These are phyloP conservation scores for Vigna mungo DNA, from an alignment of 306 rosid species.

Conservation along the genomic window DNA sequence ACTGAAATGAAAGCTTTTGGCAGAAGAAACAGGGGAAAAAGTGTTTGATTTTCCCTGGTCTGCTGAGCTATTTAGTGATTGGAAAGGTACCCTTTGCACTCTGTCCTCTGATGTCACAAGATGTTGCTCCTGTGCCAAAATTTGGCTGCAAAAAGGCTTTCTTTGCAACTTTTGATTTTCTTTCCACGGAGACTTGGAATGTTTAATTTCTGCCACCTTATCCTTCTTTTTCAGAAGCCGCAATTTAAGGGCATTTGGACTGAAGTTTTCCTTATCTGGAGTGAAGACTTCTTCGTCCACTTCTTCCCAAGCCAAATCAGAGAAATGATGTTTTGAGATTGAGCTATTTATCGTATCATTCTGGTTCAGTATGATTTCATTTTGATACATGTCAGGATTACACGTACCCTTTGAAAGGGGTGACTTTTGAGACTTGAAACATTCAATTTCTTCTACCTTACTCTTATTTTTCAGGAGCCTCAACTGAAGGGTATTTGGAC, in stretches of 20 bases:
- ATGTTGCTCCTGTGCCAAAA: constrained; percentile 47
- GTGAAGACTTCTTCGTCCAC: constrained; percentile 57
- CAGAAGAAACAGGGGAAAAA: constrained; percentile 43
- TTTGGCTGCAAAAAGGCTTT: constrained; percentile 43
- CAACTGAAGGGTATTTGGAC: constrained; percentile 61
- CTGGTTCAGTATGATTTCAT: constrained; percentile 47
- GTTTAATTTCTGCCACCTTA: constrained; percentile 46
- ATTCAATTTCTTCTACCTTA: constrained; percentile 47
- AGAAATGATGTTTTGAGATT: constrained; percentile 15
- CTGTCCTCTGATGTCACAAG: constrained; percentile 40
- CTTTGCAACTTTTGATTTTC: constrained; percentile 50
- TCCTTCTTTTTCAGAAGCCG: constrained; percentile 56
- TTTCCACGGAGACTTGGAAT: constrained; percentile 45
- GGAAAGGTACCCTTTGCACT: constrained; percentile 65
- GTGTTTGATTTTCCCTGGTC: constrained; percentile 48
- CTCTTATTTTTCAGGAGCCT: constrained; percentile 54
- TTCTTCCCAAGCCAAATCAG: constrained; percentile 51
- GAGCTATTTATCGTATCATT: constrained; percentile 19
- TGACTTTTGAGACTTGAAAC: constrained; percentile 38
- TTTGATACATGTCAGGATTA: constrained; percentile 16
- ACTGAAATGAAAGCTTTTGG: constrained; percentile 43
- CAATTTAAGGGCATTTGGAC: constrained; percentile 61
- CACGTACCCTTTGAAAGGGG: constrained; percentile 38
- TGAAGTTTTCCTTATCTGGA: constrained; percentile 76
- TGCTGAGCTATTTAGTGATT: constrained; percentile 46